phyloP scores from a whole-genome alignment of 352 stramenopile species.

The Phytophthora rubi region DNA sequence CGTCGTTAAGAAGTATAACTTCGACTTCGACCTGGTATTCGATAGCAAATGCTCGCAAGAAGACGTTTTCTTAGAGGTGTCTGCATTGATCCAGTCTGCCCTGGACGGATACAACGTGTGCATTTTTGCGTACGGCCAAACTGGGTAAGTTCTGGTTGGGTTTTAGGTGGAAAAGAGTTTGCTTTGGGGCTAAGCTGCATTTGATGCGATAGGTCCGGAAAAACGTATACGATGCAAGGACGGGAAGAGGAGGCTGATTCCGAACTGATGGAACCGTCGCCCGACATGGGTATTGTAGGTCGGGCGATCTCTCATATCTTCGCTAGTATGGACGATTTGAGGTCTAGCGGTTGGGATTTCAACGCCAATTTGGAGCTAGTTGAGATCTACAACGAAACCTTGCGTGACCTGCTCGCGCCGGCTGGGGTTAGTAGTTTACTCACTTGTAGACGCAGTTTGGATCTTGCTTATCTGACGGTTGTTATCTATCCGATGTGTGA shows the following conservation, averaged over 20 bases:
- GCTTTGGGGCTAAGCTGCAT: background rate
- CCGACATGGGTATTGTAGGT: constrained; percentile 82
- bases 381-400: constrained; percentile 98
- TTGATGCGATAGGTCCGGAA: constrained; percentile 61
- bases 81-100: constrained; percentile 93
- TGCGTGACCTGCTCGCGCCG: constrained; percentile 92
- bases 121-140: constrained; percentile 94
- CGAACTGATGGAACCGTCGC: constrained; percentile 47
- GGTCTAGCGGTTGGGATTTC: constrained; percentile 78
- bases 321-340: constrained; percentile 62
- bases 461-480: background rate
- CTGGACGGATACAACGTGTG: constrained; percentile 97
- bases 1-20: constrained; percentile 89
- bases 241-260: constrained; percentile 43
- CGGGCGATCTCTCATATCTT: constrained; percentile 85
- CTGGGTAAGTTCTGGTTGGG: constrained; percentile 48
- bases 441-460: background rate
- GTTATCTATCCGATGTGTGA: constrained; percentile 1
- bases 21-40: constrained; percentile 99
- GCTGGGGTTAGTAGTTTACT: constrained; percentile 40
- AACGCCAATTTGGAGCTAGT: constrained; percentile 86
- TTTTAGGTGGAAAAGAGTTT: background rate
- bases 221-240: constrained; percentile 91
- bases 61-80: constrained; percentile 97
- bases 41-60: constrained; percentile 93